Evolutionary conservation across 2,329 filamentous ascomycete genomes (phyloP).

Genomic region (Trichocomaceae sp.): DNA sequence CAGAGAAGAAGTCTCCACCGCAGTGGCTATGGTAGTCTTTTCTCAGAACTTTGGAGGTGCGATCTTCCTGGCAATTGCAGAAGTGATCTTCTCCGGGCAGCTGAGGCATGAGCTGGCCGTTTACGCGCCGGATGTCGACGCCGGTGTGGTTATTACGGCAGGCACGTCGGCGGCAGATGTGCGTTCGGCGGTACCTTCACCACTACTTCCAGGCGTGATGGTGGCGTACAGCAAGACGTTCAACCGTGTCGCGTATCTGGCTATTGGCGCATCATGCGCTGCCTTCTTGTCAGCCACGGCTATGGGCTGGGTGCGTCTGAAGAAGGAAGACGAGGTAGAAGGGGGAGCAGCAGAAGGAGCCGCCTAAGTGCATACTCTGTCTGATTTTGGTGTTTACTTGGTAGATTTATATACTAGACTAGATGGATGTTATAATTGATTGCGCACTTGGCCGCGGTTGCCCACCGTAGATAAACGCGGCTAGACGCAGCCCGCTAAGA

Average conservation of each 20-base stretch:
- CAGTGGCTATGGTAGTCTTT: conserved; percentile 14
- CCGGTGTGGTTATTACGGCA: conserved; percentile 7
- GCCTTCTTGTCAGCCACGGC: background rate
- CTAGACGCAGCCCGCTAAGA: background rate
- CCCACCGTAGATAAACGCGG: background rate
- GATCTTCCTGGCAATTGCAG: background rate
- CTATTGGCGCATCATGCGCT: background rate
- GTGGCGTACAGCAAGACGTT: conserved; percentile 22
- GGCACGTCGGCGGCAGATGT: conserved; percentile 23
- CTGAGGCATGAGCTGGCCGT: conserved; percentile 9
- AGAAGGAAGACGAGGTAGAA: background rate
- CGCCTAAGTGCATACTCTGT: background rate
- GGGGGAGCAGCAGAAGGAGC: background rate
- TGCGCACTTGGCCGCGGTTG: background rate
- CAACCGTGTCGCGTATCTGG: background rate
- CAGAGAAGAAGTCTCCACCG: conserved; percentile 16
- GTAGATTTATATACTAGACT: background rate
- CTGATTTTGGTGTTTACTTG: too few relatives aligned
- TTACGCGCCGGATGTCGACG: conserved; percentile 13
- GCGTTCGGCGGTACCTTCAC: background rate
- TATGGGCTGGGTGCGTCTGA: background rate
- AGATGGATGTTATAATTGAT: too few relatives aligned
- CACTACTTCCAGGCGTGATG: conserved; percentile 24
- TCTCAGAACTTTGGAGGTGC: conserved; percentile 2
- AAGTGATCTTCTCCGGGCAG: conserved; percentile 21